Base-by-base conservation (phyloP, 768 basidiomycete genomes). In the Mycena polygramma region DNA sequence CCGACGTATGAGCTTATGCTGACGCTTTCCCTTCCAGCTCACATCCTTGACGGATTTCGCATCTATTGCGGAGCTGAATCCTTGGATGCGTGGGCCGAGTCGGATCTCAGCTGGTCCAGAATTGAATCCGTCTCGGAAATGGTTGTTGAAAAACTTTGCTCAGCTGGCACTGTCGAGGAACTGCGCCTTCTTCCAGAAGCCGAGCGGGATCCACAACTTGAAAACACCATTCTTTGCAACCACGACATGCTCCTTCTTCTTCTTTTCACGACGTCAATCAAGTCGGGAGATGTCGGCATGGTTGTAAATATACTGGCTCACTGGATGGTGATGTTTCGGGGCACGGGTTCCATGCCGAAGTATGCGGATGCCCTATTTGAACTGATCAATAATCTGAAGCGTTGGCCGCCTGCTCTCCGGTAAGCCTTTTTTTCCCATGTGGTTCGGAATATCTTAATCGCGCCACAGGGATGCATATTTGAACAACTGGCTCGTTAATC, bases 271-370 rank as follows among this genome's bases (percentile, higher is more conserved):
- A 53, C 69, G 45, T 73, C 76, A 8, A 68, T 76, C 64, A 75
- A 74, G 54, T 15, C 41, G 37, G 76, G 76, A 13, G 76, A 74
- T 35, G 72, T 77, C 24, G 76, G 76, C 11, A 54, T 71, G 1
- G 73, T 77, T 15, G 43, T 72, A 15, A 67, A 68, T 46, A 57
- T 71, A 1, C 53, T 73, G 2, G 8, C 24, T 8, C 51, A 68
- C 26, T 74, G 66, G 65, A 69, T 71, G 65, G 54, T 75, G 4
- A 71, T 73, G 69, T 64, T 75, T 59, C 58, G 73, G 20, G 49
- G 57, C 17, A 22, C 46, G 19, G 51, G 49, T 2, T 66, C 69
- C 20, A 75, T 73, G 74, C 73, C 74, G 1, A 67, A 64, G 24
- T 75, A 75, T 66, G 74, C 72, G 2, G 73, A 75, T 57, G 74